Evolutionary conservation across 1,284 basidiomycete species (phyloP).

Genomic region (Golubevia sp.): DNA sequence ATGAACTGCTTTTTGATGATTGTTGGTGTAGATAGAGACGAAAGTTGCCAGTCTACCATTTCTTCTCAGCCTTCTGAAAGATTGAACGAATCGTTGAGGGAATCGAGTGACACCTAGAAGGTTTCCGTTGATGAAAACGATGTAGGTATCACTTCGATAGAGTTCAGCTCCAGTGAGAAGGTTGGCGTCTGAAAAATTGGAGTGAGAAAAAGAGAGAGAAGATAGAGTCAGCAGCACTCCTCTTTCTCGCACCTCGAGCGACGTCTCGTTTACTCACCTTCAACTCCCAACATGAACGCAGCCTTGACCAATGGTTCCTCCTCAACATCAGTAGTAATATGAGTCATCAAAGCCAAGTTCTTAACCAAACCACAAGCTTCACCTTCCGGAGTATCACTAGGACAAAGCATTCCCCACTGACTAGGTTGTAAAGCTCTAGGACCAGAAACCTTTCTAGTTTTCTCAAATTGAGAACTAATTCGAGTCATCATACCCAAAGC

Average conservation of each 20-base stretch:
- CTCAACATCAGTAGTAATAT: constrained; percentile 4
- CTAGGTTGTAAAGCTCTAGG: constrained; percentile 2
- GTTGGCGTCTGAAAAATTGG: background rate
- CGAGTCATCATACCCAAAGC: constrained; percentile 6
- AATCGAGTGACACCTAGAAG: constrained; percentile 90
- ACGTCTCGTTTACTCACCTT: too few species aligned
- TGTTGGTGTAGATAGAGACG: constrained; percentile 57
- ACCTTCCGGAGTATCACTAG: constrained; percentile 3
- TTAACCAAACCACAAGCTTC: constrained; percentile 5
- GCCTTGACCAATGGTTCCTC: background rate
- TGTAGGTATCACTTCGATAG: constrained; percentile 72
- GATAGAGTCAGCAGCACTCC: constrained; percentile 8
- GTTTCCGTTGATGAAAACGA: constrained; percentile 96
- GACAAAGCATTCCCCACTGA: constrained; percentile 7
- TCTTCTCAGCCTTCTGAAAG: constrained; percentile 52
- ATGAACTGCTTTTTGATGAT: constrained; percentile 54
- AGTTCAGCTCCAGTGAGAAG: background rate
- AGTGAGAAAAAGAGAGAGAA: background rate
- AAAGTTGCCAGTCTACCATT: constrained; percentile 53
- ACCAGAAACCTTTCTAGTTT: constrained; percentile 5
- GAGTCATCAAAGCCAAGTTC: constrained; percentile 6
- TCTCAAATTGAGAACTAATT: constrained; percentile 4
- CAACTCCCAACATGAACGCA: constrained; percentile 1
- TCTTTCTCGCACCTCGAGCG: background rate
- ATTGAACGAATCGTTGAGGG: constrained; percentile 73